Evolutionary conservation across 208 protist species (phyloP), one percentile per base, ranked within the genome.

Genomic region (Endotrypanum monterogeii): DNA sequence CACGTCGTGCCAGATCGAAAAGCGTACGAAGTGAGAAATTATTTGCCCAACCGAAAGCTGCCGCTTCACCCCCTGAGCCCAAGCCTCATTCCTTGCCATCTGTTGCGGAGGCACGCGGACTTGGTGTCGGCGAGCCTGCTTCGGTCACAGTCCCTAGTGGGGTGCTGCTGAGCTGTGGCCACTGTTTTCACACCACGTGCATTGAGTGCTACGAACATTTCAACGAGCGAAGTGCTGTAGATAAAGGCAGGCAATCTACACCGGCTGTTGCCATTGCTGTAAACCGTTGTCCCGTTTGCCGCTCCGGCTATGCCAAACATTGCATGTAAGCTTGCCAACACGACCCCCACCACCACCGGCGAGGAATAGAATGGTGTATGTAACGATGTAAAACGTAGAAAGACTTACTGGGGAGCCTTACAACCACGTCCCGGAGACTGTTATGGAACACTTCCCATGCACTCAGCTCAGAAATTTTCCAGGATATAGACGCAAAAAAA

Each of bases 151-250:
- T 66, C 1, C 76, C 50, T 5, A 73, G 66, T n/a, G 89, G 87
- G 28, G 71, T 91, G 12, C 87, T 97, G 32, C 78, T 97, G 2
- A 97, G 93, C 75, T 97, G 93, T 78, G 88, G 89, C 7, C 90
- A 97, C 67, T 90, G 78, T 71, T 94, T 94, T 51, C 93, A 97
- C 79, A 77, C 82, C 20, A 58, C 79, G 20, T 97, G 93, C 74
- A 81, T 97, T 12, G 62, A 70, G 0, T 75, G 74, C n/a, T 95
- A 94, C 85, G 90, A 97, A 78, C 78, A 65, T 8, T 94, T 89
- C 72, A 84, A 86, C 16, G 84, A 90, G 60, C 85, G 83, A 79
- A 71, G 71, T 44, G 78, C 83, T 3, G 39, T 87, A 39, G 70
- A 88, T 30, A 14, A 14, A 9, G 23, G 23, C 16, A 50, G 73